A percentile compares a stretch with the other conserved stretches of the same genome.
Evolutionary conservation across 805 yeast genomes (phyloP).

Genomic region (Lipomyces sp.): DNA sequence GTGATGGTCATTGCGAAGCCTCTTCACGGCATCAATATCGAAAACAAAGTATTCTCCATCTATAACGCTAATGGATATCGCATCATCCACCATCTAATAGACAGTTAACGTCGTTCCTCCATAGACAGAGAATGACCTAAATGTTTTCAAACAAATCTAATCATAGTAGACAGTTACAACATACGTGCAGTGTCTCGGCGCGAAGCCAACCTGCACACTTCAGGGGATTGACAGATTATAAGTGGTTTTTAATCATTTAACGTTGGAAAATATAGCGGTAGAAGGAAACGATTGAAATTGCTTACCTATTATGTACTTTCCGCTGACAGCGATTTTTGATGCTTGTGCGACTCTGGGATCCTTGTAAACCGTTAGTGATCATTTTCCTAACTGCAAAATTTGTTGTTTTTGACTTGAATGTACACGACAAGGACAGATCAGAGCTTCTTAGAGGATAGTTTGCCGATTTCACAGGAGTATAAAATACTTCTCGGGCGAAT

Average conservation of each 20-base stretch:
- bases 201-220: constrained; percentile 15
- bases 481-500: constrained; percentile 12
- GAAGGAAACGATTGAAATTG: not conserved
- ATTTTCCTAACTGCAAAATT: not conserved
- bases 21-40: constrained; percentile 50
- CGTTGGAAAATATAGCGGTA: not conserved
- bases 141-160: not conserved
- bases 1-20: constrained; percentile 60
- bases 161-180: constrained; percentile 31
- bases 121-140: not conserved
- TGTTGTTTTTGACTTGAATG: not conserved
- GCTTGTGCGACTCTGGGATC: not conserved
- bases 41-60: constrained; percentile 37
- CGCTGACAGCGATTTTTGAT: not conserved
- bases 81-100: constrained; percentile 1
- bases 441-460: constrained; percentile 41
- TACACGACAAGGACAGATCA: constrained; percentile 1
- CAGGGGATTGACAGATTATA: constrained; percentile 43
- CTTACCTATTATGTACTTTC: not conserved
- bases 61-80: constrained; percentile 22
- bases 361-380: not conserved
- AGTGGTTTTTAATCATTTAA: constrained; percentile 35
- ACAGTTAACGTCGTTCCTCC: not conserved
- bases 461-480: constrained; percentile 10
- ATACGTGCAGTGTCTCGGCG: constrained; percentile 8